phyloP scores from a whole-genome alignment of 495 filamentous ascomycete genomes.

The Daldinia concentrica region DNA sequence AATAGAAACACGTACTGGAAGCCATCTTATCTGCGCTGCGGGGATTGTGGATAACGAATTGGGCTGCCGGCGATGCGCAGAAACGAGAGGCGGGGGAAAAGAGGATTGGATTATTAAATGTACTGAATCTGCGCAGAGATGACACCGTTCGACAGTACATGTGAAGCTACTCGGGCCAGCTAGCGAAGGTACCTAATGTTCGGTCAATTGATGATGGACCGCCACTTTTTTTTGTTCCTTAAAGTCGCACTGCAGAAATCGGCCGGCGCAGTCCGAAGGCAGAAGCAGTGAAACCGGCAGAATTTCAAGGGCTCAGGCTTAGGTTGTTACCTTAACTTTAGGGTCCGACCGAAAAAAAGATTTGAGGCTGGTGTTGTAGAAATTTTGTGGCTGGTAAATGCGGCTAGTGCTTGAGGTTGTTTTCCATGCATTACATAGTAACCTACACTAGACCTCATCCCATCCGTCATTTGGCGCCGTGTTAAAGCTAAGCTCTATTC shows the following conservation, averaged over 20 bases:
- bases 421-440: not conserved
- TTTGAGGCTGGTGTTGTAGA: constrained; percentile 14
- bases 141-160: constrained; percentile 25
- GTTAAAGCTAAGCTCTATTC: constrained; percentile 16
- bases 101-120: constrained; percentile 1
- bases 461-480: constrained; percentile 6
- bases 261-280: constrained; percentile 24
- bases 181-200: constrained; percentile 1
- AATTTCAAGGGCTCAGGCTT: constrained; percentile 3
- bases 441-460: not conserved
- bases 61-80: constrained; percentile 13
- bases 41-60: not conserved
- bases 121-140: constrained; percentile 17
- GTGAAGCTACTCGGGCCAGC: constrained; percentile 13
- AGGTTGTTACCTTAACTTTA: not conserved
- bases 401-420: not conserved
- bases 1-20: constrained; percentile 49
- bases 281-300: constrained; percentile 9
- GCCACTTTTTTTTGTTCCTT: constrained; percentile 24
- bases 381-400: constrained; percentile 13
- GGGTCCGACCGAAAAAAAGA: not conserved
- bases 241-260: constrained; percentile 28
- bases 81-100: constrained; percentile 9
- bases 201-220: not conserved
- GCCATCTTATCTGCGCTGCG: constrained; percentile 53